Percentiles rank a stretch among this genome's conserved stretches.
Evolutionary conservation across 202 grass and related monocot genomes (phyloP).

Genomic region (Schoenoplectus triqueter): DNA sequence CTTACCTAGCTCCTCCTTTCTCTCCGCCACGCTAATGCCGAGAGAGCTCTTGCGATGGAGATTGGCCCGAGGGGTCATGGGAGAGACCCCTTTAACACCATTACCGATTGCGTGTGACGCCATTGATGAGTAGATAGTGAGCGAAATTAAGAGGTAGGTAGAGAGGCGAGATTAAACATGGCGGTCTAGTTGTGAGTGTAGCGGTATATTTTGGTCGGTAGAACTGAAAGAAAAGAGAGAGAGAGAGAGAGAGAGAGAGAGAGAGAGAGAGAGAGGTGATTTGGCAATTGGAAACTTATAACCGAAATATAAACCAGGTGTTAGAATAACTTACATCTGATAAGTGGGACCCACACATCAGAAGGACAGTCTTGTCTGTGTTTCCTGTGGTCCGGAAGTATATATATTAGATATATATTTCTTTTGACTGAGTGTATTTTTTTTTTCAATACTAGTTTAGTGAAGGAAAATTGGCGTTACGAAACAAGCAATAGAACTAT

Average conservation of each 20-base stretch:
- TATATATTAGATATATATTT: neutral
- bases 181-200: slow-evolving; percentile 22
- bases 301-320: neutral
- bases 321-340: neutral
- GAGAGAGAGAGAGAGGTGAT: neutral
- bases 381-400: neutral
- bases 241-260: too few relatives aligned
- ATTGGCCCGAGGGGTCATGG: neutral
- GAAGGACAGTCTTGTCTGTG: neutral
- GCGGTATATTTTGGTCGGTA: slow-evolving; percentile 30
- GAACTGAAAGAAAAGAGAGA: neutral
- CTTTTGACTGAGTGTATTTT: neutral
- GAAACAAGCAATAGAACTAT: neutral
- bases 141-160: neutral
- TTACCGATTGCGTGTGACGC: slow-evolving; percentile 29
- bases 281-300: neutral
- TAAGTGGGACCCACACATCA: neutral
- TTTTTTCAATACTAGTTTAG: neutral
- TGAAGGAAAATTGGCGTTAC: slow-evolving; percentile 19
- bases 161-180: slow-evolving; percentile 25
- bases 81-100: slow-evolving; percentile 12
- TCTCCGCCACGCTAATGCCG: slow-evolving; percentile 26
- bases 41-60: slow-evolving; percentile 28
- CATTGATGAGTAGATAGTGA: slow-evolving; percentile 31
- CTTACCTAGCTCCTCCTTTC: neutral